These are phyloP conservation scores for Curvularia hawaiiensis DNA, from an alignment of 2,329 filamentous ascomycete species.

Conservation along the genomic window DNA sequence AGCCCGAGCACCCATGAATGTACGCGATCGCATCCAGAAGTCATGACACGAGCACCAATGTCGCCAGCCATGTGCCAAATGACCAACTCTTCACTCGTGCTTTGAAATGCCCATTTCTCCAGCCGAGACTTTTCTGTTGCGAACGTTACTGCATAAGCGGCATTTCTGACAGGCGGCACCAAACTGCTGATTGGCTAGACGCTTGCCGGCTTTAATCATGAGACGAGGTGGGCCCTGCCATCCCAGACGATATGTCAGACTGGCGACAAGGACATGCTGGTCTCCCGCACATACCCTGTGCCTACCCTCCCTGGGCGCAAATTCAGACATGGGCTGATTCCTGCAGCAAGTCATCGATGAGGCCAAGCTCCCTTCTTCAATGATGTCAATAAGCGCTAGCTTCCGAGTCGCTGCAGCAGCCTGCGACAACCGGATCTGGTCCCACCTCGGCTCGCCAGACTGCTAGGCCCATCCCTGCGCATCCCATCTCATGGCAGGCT, in stretches of 20 bases:
- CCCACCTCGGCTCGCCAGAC: slow-evolving; percentile 24
- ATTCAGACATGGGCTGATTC: slow-evolving; percentile 45
- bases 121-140: slow-evolving; percentile 38
- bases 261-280: slow-evolving; percentile 36
- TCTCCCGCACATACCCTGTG: slow-evolving; percentile 40
- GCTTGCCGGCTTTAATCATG: slow-evolving; percentile 38
- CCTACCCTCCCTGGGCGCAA: slow-evolving; percentile 19
- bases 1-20: slow-evolving; percentile 18
- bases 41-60: slow-evolving; percentile 29
- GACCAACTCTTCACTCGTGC: slow-evolving; percentile 26
- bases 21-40: slow-evolving; percentile 20
- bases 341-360: slow-evolving; percentile 37
- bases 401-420: slow-evolving; percentile 29
- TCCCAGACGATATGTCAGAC: slow-evolving; percentile 31
- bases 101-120: slow-evolving; percentile 42
- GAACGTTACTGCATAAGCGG: slow-evolving; percentile 49
- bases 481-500: not conserved
- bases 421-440: slow-evolving; percentile 20
- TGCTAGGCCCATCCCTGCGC: slow-evolving; percentile 15
- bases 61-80: slow-evolving; percentile 23
- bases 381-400: slow-evolving; percentile 37
- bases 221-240: slow-evolving; percentile 35
- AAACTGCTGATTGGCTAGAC: slow-evolving; percentile 34
- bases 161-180: slow-evolving; percentile 32
- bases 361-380: slow-evolving; percentile 23